Conservation (phyloP, 768 basidiomycete genomes). For the Tephrocybe sp. region DNA sequence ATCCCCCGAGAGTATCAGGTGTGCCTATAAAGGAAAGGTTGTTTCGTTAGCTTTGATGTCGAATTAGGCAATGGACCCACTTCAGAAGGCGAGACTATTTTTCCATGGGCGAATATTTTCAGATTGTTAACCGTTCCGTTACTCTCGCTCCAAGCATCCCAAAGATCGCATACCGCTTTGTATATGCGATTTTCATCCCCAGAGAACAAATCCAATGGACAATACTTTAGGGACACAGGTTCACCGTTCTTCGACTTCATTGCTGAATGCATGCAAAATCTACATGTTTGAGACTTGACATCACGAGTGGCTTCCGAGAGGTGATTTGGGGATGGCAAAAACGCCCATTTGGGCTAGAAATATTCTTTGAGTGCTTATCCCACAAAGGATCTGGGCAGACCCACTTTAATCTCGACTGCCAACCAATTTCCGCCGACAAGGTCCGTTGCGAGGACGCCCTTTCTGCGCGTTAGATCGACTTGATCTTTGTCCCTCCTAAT, state of each 20-base stretch:
- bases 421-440: slow-evolving; percentile 64
- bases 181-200: slow-evolving; percentile 54
- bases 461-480: slow-evolving; percentile 53
- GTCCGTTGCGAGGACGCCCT: slow-evolving; percentile 78
- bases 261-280: slow-evolving; percentile 87
- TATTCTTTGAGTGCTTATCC: not conserved
- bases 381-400: slow-evolving; percentile 7
- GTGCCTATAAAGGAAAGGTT: slow-evolving; percentile 19
- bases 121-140: slow-evolving; percentile 77
- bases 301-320: slow-evolving; percentile 55
- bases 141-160: slow-evolving; percentile 67
- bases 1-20: slow-evolving; percentile 25
- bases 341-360: slow-evolving; percentile 93
- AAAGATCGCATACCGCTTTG: slow-evolving; percentile 67
- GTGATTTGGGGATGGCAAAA: slow-evolving; percentile 65
- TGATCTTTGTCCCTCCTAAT: slow-evolving; percentile 52
- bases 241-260: slow-evolving; percentile 42
- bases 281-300: slow-evolving; percentile 72
- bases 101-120: slow-evolving; percentile 72
- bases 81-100: slow-evolving; percentile 52
- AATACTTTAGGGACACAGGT: slow-evolving; percentile 52
- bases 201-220: slow-evolving; percentile 91
- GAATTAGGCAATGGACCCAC: slow-evolving; percentile 35
- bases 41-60: not conserved
- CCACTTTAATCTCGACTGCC: slow-evolving; percentile 90